phyloP scores from a whole-genome alignment of 441 rosid genomes.

The Populus hybrid region DNA sequence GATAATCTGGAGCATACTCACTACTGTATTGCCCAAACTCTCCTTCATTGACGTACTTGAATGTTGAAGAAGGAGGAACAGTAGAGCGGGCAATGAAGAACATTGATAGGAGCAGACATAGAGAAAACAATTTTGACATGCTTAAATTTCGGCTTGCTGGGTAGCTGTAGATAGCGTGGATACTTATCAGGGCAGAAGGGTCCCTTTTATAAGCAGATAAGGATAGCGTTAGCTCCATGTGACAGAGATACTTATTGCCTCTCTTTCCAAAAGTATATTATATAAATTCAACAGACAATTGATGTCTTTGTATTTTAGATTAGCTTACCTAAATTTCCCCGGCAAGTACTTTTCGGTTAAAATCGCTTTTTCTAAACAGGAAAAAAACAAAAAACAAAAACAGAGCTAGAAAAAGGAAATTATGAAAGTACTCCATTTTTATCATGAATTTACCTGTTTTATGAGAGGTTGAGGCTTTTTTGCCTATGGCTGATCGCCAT shows the following conservation, averaged over 20 bases:
- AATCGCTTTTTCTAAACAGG: neutral
- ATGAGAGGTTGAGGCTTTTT: neutral
- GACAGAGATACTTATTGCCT: too few species aligned
- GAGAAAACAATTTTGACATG: neutral
- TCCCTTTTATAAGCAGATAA: neutral
- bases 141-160: neutral
- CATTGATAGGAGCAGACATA: neutral
- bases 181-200: neutral
- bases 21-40: constrained; percentile 21
- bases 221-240: neutral
- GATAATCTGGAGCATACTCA: constrained; percentile 30
- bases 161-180: neutral
- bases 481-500: neutral
- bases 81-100: constrained; percentile 12
- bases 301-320: neutral
- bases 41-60: constrained; percentile 20
- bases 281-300: neutral
- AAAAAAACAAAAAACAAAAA: too few species aligned
- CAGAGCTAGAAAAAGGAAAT: too few species aligned
- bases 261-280: too few species aligned
- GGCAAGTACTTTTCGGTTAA: neutral
- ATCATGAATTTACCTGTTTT: too few species aligned
- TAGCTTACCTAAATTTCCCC: too few species aligned
- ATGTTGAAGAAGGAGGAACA: constrained; percentile 20
- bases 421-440: too few species aligned